These are phyloP conservation scores for Chaetomiaceae sp. DNA, from an alignment of 2,329 filamentous ascomycete genomes.

Conservation along the genomic window DNA sequence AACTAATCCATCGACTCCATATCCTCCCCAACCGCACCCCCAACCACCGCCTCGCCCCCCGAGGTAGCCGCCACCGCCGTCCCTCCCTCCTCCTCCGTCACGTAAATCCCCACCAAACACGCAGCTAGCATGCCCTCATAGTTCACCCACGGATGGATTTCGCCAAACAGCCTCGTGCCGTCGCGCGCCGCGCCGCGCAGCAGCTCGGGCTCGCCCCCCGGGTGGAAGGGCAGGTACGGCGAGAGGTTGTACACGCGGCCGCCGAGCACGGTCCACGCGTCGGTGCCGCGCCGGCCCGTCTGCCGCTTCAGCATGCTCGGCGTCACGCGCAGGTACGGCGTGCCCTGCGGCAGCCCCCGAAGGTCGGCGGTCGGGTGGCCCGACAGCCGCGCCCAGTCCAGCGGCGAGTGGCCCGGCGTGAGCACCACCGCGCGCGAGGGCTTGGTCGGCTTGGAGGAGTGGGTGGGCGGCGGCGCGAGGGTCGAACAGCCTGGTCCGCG, in stretches of 20 bases:
- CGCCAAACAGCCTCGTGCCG: conserved; percentile 57
- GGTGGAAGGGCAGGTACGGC: conserved; percentile 85
- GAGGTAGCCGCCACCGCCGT: too few species aligned
- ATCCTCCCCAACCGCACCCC: conserved; percentile 46
- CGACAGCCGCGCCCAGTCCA: conserved; percentile 87
- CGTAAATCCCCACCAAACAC: conserved; percentile 57
- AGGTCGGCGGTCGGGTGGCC: conserved; percentile 57
- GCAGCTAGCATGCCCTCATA: conserved; percentile 62
- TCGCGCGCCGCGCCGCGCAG: conserved; percentile 56
- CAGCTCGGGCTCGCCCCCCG: conserved; percentile 73
- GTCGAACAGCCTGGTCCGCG: conserved; percentile 21
- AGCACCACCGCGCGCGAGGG: conserved; percentile 68
- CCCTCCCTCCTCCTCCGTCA: conserved; percentile 51
- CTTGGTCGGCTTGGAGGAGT: conserved; percentile 46
- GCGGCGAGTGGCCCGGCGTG: conserved; percentile 83
- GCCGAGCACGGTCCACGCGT: conserved; percentile 85
- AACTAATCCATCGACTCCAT: conserved; percentile 43
- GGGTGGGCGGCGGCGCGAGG: conserved; percentile 51
- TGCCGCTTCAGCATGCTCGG: conserved; percentile 71
- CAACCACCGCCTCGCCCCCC: conserved; percentile 23
- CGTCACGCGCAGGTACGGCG: conserved; percentile 65
- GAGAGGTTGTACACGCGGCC: conserved; percentile 93
- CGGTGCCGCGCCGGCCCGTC: conserved; percentile 75
- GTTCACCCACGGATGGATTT: conserved; percentile 67
- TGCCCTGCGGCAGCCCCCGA: conserved; percentile 50